A percentile compares a stretch with the other conserved stretches of the same genome.
These are phyloP conservation scores for Penicillium pancosmium DNA, from an alignment of 495 filamentous ascomycete species.

Conservation along the genomic window DNA sequence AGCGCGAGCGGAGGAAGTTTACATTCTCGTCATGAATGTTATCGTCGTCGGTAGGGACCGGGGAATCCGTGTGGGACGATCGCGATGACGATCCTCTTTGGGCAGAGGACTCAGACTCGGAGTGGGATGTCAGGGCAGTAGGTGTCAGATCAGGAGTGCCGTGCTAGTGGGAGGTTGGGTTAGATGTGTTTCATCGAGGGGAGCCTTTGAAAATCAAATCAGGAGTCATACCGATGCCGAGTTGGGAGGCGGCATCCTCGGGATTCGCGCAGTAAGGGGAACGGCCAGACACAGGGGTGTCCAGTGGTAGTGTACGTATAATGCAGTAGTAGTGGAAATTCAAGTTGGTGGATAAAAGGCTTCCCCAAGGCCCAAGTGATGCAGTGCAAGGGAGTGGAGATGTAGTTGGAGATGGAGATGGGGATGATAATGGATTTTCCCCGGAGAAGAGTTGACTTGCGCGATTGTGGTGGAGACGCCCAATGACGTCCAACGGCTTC, in stretches of 20 bases:
- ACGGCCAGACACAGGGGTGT: not conserved
- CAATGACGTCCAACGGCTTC: not conserved
- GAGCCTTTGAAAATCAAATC: not conserved
- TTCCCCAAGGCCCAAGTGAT: not conserved
- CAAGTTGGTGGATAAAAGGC: not conserved
- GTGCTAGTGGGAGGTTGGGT: conserved; percentile 22
- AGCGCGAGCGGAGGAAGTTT: conserved; percentile 56
- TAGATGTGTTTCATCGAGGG: not conserved
- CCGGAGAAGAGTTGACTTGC: not conserved
- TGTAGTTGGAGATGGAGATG: not conserved
- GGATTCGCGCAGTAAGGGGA: conserved; percentile 17
- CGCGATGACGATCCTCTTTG: conserved; percentile 1
- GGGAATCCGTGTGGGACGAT: conserved; percentile 48
- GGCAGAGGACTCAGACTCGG: conserved; percentile 11
- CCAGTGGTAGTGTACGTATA: not conserved
- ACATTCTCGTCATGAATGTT: conserved; percentile 63
- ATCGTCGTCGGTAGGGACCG: conserved; percentile 47
- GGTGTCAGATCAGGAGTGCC: conserved; percentile 37
- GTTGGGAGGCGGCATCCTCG: conserved; percentile 35
- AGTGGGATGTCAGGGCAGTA: conserved; percentile 27
- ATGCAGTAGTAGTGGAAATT: not conserved
- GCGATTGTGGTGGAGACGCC: not conserved
- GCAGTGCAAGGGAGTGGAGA: not conserved
- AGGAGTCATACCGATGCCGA: conserved; percentile 28
- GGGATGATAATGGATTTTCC: not conserved